These are phyloP conservation scores for Scedosporium apiospermum DNA, from an alignment of 2,329 filamentous ascomycete genomes.

Conservation along the genomic window DNA sequence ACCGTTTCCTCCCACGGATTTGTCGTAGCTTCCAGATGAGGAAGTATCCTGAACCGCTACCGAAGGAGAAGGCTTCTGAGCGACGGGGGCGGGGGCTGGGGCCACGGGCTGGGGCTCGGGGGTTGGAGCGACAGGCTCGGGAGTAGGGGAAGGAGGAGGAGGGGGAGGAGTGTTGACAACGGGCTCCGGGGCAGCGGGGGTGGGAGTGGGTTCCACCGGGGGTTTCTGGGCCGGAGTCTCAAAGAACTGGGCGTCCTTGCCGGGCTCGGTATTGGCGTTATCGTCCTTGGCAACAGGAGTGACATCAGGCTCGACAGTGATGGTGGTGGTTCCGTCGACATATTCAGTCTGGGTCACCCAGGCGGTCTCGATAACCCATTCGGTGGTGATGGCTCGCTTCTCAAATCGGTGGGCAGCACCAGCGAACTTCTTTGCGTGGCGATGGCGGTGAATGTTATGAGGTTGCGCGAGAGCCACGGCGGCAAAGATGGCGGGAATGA, in stretches of 20 bases:
- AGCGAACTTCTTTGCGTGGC: conserved; percentile 24
- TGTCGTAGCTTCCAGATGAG: conserved; percentile 11
- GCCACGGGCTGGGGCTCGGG: conserved; percentile 8
- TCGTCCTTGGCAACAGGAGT: conserved; percentile 8
- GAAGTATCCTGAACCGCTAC: conserved; percentile 8
- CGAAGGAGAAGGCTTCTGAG: conserved; percentile 1
- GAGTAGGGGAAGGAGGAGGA: background rate
- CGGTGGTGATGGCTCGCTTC: conserved; percentile 16
- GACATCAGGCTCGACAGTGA: conserved; percentile 13
- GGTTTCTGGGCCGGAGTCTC: conserved; percentile 14
- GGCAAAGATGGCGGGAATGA: conserved; percentile 32
- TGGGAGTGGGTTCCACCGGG: conserved; percentile 4
- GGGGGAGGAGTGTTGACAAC: background rate
- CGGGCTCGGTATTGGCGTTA: conserved; percentile 9
- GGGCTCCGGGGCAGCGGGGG: conserved; percentile 15
- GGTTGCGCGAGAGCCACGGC: conserved; percentile 41
- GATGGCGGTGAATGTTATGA: conserved; percentile 27
- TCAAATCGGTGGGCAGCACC: background rate
- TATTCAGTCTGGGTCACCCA: conserved; percentile 40
- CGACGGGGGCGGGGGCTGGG: conserved; percentile 4
- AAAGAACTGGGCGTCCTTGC: conserved; percentile 21
- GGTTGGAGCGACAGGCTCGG: conserved; percentile 7
- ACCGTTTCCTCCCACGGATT: conserved; percentile 26
- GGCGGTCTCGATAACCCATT: conserved; percentile 22
- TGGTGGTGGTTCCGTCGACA: conserved; percentile 23